Percentiles rank a stretch among this genome's conserved stretches.
These are phyloP conservation scores for Nannochloris sp. DNA, from an alignment of 139 green algal genomes.

Conservation along the genomic window DNA sequence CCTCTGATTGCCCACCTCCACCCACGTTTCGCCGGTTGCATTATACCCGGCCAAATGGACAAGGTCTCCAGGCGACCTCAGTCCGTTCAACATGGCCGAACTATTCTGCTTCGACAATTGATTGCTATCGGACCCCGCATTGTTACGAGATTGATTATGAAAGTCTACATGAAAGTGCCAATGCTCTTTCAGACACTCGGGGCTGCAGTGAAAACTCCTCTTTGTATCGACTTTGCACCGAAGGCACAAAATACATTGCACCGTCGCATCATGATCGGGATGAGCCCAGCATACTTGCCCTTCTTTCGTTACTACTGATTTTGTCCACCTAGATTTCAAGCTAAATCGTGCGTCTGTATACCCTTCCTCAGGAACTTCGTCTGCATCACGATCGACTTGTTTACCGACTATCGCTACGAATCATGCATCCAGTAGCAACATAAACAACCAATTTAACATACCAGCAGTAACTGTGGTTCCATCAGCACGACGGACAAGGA, in stretches of 20 bases:
- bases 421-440: not conserved
- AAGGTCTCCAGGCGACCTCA: conserved; percentile 4
- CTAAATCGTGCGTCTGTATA: conserved; percentile 50
- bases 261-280: conserved; percentile 64
- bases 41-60: conserved; percentile 24
- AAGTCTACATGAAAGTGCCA: conserved; percentile 86
- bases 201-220: conserved; percentile 84
- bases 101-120: not conserved
- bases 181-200: conserved; percentile 79
- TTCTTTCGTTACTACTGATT: conserved; percentile 59
- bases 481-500: conserved; percentile 66
- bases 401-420: not conserved
- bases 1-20: conserved; percentile 58
- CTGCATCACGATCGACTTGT: conserved; percentile 24
- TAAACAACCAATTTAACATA: not conserved
- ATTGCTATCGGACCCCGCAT: conserved; percentile 24
- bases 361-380: conserved; percentile 74
- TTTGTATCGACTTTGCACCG: conserved; percentile 55
- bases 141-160: conserved; percentile 52
- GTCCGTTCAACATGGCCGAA: conserved; percentile 2
- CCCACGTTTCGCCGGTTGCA: conserved; percentile 59
- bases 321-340: conserved; percentile 80
- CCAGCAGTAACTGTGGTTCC: conserved; percentile 36
- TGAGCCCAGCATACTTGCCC: conserved; percentile 56
- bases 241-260: conserved; percentile 89